phyloP scores from a whole-genome alignment of 495 filamentous ascomycete genomes.

The Neurospora sp. region DNA sequence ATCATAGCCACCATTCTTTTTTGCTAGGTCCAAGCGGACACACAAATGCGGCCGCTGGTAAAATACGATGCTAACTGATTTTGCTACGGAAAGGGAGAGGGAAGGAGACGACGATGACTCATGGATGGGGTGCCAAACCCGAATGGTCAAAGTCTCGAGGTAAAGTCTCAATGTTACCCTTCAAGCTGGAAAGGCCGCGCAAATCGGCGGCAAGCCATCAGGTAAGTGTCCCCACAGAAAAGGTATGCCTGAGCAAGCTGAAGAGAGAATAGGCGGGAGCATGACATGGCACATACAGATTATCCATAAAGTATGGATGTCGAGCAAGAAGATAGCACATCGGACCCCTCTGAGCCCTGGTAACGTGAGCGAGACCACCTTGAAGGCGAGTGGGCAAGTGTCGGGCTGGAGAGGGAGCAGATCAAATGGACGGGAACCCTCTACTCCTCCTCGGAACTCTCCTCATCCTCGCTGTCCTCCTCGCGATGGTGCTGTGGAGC shows the following conservation, averaged over 20 bases:
- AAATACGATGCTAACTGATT: not conserved
- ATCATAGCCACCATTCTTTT: not conserved
- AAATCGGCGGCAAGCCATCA: not conserved
- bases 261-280: not conserved
- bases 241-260: not conserved
- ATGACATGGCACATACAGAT: not conserved
- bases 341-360: not conserved
- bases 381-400: not conserved
- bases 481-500: conserved; percentile 19
- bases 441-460: conserved; percentile 29
- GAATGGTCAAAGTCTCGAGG: not conserved
- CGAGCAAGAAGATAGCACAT: not conserved
- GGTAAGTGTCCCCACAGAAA: not conserved
- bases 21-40: not conserved
- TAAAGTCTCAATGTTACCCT: not conserved
- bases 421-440: not conserved
- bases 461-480: conserved; percentile 28
- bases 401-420: not conserved
- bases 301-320: not conserved
- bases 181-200: too few relatives aligned
- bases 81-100: not conserved
- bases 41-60: not conserved
- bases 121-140: not conserved
- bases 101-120: not conserved
- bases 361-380: not conserved